Conservation (phyloP, 371 early-diverging fungal genomes). For the Smittium culicis region DNA sequence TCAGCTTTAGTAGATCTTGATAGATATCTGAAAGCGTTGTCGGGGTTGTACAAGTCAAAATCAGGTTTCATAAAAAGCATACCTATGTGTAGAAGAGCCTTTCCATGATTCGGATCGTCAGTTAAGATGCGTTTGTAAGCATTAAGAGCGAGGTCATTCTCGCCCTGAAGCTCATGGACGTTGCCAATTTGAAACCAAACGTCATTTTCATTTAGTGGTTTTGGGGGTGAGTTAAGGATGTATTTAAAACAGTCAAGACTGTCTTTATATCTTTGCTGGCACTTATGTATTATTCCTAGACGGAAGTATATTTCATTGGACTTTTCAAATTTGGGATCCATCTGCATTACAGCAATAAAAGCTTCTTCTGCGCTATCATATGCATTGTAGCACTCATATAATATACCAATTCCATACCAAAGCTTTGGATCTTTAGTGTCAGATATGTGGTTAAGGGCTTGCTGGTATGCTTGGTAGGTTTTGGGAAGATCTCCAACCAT, state of each 20-base stretch:
- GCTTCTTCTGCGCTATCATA: conserved; percentile 96
- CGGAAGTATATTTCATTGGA: conserved; percentile 94
- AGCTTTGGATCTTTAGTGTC: conserved; percentile 92
- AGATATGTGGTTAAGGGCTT: conserved; percentile 73
- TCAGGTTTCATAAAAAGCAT: conserved; percentile 84
- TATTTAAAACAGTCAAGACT: conserved; percentile 87
- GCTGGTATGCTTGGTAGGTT: conserved; percentile 87
- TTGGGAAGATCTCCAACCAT: conserved; percentile 87
- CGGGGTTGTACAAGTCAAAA: conserved; percentile 65
- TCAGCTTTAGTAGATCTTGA: conserved; percentile 75
- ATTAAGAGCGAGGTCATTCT: conserved; percentile 72
- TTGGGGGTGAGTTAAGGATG: conserved; percentile 80
- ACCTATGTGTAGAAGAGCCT: conserved; percentile 90
- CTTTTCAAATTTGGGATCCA: conserved; percentile 85
- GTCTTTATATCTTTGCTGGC: conserved; percentile 75
- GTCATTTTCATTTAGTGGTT: conserved; percentile 82
- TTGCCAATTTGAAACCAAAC: conserved; percentile 97
- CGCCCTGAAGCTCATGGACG: conserved; percentile 88
- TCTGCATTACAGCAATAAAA: conserved; percentile 74
- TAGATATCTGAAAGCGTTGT: conserved; percentile 66
- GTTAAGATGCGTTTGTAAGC: conserved; percentile 82
- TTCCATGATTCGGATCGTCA: conserved; percentile 85
- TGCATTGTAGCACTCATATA: conserved; percentile 92
- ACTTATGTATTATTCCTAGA: conserved; percentile 93
- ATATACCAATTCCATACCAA: conserved; percentile 96